These are phyloP conservation scores for Sechiopsis laciniata DNA, from an alignment of 306 rosid genomes.

Conservation along the genomic window DNA sequence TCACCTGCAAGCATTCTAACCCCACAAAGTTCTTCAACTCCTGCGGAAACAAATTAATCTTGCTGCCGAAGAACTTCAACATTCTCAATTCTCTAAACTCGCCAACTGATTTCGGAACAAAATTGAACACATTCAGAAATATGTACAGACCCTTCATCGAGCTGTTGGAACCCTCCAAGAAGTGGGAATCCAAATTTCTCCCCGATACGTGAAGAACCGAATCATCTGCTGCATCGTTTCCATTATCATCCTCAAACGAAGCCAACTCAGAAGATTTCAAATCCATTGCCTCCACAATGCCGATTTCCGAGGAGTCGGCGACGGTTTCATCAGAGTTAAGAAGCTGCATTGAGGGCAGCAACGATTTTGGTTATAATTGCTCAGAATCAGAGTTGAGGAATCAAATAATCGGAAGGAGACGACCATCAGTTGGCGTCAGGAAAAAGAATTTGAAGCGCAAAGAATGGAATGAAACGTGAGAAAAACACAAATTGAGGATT, in stretches of 20 bases:
- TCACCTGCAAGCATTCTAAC: no score
- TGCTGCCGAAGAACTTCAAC: no score
- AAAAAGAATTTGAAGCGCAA: background rate
- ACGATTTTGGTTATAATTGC: no score
- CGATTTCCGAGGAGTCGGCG: conserved; percentile 28
- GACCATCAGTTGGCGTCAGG: background rate
- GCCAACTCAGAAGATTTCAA: conserved; percentile 26
- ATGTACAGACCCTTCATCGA: no score
- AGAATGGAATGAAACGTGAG: background rate
- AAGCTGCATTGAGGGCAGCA: conserved; percentile 52
- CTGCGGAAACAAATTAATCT: no score
- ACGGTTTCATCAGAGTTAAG: conserved; percentile 41
- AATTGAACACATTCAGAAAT: no score
- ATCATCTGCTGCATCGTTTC: conserved; percentile 40
- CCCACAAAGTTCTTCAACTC: no score
- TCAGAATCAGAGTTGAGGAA: background rate
- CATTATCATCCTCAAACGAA: conserved; percentile 19
- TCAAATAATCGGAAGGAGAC: background rate
- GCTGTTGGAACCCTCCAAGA: no score
- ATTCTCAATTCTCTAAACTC: no score
- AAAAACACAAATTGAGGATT: no score
- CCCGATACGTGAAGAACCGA: conserved; percentile 59
- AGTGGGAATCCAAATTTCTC: conserved; percentile 53
- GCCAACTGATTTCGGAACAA: no score
- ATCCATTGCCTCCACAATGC: conserved; percentile 26